These are phyloP conservation scores for Mycena floridula DNA, from an alignment of 768 basidiomycete species.

Conservation along the genomic window DNA sequence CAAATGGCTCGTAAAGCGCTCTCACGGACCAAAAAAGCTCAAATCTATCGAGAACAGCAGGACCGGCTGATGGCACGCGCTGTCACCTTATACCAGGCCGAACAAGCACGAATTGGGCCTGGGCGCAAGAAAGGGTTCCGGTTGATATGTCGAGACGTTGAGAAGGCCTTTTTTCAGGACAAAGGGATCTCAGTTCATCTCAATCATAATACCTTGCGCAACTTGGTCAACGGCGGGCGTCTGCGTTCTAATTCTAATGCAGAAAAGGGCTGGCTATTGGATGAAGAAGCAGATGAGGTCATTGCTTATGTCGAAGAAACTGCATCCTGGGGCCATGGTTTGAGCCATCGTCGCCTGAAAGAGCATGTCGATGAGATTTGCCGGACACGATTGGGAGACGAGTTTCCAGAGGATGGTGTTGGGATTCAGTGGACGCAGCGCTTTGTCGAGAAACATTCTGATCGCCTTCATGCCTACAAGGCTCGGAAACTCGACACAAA, in stretches of 20 bases:
- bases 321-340: slow-evolving; percentile 27
- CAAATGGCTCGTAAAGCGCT: too few relatives aligned
- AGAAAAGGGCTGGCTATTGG: slow-evolving; percentile 20
- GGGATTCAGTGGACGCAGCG: slow-evolving; percentile 30
- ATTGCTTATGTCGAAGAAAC: slow-evolving; percentile 20
- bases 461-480: slow-evolving; percentile 22
- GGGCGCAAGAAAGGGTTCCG: too few relatives aligned
- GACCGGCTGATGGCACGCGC: too few relatives aligned
- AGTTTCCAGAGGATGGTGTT: slow-evolving; percentile 24
- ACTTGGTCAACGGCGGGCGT: slow-evolving; percentile 13
- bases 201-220: slow-evolving; percentile 11
- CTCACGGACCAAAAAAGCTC: too few relatives aligned
- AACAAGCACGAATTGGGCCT: too few relatives aligned
- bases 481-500: slow-evolving; percentile 25
- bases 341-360: slow-evolving; percentile 23
- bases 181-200: slow-evolving; percentile 13
- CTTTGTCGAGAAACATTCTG: slow-evolving; percentile 22
- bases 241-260: slow-evolving; percentile 18
- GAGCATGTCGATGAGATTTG: slow-evolving; percentile 27
- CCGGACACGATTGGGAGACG: slow-evolving; percentile 17
- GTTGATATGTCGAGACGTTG: slow-evolving; percentile 12
- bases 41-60: too few relatives aligned
- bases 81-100: too few relatives aligned
- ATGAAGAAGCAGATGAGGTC: slow-evolving; percentile 22
- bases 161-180: slow-evolving; percentile 4